These are phyloP conservation scores for Fusarium concolor DNA, from an alignment of 2,329 filamentous ascomycete genomes.

Conservation along the genomic window DNA sequence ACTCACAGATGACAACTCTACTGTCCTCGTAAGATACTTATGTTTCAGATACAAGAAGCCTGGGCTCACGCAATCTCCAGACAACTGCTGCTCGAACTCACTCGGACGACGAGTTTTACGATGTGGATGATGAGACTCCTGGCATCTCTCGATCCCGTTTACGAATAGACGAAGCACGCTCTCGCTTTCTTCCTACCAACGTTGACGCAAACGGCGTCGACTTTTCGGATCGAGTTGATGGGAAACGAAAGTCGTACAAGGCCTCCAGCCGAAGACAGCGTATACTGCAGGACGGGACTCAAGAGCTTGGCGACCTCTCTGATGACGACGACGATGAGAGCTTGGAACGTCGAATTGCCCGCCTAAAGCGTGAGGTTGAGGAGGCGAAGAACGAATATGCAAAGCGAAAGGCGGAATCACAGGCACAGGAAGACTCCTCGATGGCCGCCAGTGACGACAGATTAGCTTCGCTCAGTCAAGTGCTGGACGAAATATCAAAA, in stretches of 20 bases:
- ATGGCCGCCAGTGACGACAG: conserved; percentile 51
- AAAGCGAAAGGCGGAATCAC: conserved; percentile 62
- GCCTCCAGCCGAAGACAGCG: conserved; percentile 75
- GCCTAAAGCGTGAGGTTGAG: conserved; percentile 84
- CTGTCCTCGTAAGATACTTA: conserved; percentile 72
- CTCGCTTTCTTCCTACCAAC: conserved; percentile 78
- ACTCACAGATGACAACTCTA: conserved; percentile 89
- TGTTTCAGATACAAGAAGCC: neutral
- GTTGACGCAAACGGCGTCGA: conserved; percentile 84
- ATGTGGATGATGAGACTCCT: conserved; percentile 70
- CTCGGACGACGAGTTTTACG: conserved; percentile 72
- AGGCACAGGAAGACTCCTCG: conserved; percentile 60
- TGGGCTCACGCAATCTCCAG: conserved; percentile 52
- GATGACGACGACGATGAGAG: conserved; percentile 77
- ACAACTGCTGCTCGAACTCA: conserved; percentile 66
- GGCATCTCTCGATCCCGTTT: conserved; percentile 82
- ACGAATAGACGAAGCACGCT: conserved; percentile 81
- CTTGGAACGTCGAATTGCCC: conserved; percentile 81
- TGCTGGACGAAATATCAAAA: conserved; percentile 73
- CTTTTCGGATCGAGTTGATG: conserved; percentile 88
- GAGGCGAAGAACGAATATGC: conserved; percentile 74
- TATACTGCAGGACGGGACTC: conserved; percentile 70
- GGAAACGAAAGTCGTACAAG: conserved; percentile 86
- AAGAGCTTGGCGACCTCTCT: conserved; percentile 79
- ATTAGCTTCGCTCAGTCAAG: conserved; percentile 75